Conservation (phyloP, 2,329 filamentous ascomycete species). For the Fusarium sp. region DNA sequence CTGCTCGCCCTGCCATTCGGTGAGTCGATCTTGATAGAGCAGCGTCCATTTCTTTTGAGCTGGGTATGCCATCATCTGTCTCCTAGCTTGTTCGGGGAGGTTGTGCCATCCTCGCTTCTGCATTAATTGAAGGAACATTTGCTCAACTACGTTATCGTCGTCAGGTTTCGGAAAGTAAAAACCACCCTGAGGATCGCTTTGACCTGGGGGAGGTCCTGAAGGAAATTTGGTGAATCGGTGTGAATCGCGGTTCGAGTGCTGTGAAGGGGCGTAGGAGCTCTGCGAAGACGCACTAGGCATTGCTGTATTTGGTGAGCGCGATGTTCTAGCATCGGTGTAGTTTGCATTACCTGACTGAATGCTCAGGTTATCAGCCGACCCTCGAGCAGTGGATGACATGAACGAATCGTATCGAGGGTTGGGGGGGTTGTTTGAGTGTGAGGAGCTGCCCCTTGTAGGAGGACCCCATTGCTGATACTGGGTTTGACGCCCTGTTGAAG, state of each 20-base stretch:
- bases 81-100: conserved; percentile 90
- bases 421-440: conserved; percentile 62
- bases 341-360: conserved; percentile 68
- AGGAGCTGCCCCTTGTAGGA: conserved; percentile 66
- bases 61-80: conserved; percentile 97
- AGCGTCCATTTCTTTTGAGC: conserved; percentile 97
- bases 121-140: conserved; percentile 94
- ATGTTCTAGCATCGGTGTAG: conserved; percentile 55
- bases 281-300: conserved; percentile 69
- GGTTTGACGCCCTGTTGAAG: conserved; percentile 76
- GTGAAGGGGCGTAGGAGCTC: conserved; percentile 64
- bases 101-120: conserved; percentile 98
- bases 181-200: conserved; percentile 59
- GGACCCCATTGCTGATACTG: conserved; percentile 83
- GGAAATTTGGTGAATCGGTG: conserved; percentile 69
- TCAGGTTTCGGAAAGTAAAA: conserved; percentile 78
- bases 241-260: conserved; percentile 57
- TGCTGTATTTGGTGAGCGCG: conserved; percentile 57
- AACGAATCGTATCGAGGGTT: conserved; percentile 75
- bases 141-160: conserved; percentile 86
- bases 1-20: conserved; percentile 94
- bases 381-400: conserved; percentile 70
- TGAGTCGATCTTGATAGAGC: conserved; percentile 93
- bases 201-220: conserved; percentile 51
- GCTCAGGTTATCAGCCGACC: conserved; percentile 67